Evolutionary conservation across 2,329 filamentous ascomycete genomes (phyloP).

Genomic region (Ophiostoma pallidulum): DNA sequence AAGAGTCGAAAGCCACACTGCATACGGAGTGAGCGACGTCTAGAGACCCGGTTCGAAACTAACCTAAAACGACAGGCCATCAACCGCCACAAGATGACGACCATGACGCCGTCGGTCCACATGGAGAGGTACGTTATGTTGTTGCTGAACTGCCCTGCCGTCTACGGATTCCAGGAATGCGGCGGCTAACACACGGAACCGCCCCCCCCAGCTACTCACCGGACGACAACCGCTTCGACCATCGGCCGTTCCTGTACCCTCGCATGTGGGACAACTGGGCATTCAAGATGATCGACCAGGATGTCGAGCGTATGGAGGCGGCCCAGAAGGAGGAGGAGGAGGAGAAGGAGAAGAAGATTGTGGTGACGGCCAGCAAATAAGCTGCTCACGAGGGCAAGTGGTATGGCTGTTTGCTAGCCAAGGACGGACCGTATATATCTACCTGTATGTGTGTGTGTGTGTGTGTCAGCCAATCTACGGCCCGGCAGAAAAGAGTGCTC

Average conservation of each 20-base stretch:
- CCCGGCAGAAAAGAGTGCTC: not conserved
- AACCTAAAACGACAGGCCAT: constrained; percentile 30
- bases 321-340: constrained; percentile 10
- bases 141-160: not conserved
- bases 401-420: not conserved
- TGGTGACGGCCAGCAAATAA: not conserved
- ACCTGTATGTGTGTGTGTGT: too few relatives aligned
- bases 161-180: not conserved
- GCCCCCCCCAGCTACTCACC: constrained; percentile 28
- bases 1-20: too few relatives aligned
- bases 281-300: constrained; percentile 26
- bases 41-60: too few relatives aligned
- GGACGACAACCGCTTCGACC: constrained; percentile 34
- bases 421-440: not conserved
- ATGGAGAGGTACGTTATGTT: constrained; percentile 15
- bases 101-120: constrained; percentile 49
- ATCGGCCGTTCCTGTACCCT: constrained; percentile 31
- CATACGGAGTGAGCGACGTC: too few relatives aligned
- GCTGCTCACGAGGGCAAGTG: too few relatives aligned
- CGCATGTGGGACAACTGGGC: constrained; percentile 24
- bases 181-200: not conserved
- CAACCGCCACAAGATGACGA: constrained; percentile 59
- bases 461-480: not conserved
- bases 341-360: not conserved
- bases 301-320: constrained; percentile 23